These are phyloP conservation scores for Neostapfia colusana DNA, from an alignment of 176 grass and related monocot genomes.

Conservation along the genomic window DNA sequence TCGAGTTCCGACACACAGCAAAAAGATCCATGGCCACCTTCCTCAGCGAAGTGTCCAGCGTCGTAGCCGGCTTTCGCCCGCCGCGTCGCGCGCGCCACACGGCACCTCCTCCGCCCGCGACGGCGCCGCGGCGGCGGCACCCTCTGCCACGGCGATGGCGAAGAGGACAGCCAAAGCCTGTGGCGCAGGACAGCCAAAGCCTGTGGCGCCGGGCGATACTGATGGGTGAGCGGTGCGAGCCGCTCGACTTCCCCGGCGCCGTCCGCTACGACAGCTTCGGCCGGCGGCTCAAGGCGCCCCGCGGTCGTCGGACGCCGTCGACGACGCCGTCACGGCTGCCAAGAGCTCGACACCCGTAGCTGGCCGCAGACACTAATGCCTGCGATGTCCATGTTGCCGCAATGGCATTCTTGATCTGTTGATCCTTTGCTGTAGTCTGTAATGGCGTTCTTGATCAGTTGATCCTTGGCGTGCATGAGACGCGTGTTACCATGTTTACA, in stretches of 20 bases:
- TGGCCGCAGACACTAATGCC: too few relatives aligned
- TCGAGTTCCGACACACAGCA: too few relatives aligned
- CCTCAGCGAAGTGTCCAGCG: conserved; percentile 28
- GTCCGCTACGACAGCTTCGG: conserved; percentile 81
- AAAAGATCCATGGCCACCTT: background rate
- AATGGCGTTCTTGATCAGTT: too few relatives aligned
- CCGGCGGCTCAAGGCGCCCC: conserved; percentile 25
- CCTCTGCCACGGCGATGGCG: background rate
- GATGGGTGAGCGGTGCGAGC: conserved; percentile 63
- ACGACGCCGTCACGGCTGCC: too few relatives aligned
- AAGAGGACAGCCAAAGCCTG: too few relatives aligned
- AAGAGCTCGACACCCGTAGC: too few relatives aligned
- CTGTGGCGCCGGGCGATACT: conserved; percentile 63
- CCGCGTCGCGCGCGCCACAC: conserved; percentile 37
- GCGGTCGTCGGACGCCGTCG: conserved; percentile 5
- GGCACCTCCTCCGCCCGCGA: conserved; percentile 35
- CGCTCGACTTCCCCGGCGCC: conserved; percentile 58
- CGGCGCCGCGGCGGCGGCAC: conserved; percentile 7
- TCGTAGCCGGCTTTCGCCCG: conserved; percentile 25
- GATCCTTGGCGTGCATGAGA: too few relatives aligned
- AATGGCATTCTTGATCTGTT: too few relatives aligned
- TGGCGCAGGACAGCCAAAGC: background rate
- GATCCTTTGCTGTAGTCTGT: too few relatives aligned
- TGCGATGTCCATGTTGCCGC: too few relatives aligned
- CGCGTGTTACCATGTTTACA: too few relatives aligned